These are phyloP conservation scores for Pseudopyrenochaeta lycopersici DNA, from an alignment of 2,329 filamentous ascomycete species.

Conservation along the genomic window DNA sequence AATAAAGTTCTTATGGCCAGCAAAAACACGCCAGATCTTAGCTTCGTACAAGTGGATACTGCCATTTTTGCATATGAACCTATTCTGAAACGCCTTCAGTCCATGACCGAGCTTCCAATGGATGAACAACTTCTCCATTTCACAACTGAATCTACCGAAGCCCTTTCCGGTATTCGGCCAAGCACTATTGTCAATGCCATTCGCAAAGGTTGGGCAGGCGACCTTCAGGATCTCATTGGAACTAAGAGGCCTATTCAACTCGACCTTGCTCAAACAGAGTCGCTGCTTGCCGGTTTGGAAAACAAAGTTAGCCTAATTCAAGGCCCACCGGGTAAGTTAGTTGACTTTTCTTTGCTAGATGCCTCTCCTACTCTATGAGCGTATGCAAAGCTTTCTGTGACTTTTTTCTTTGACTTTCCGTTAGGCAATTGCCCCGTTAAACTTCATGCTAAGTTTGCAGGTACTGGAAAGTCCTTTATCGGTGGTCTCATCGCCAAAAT, in stretches of 20 bases:
- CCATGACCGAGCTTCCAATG: slow-evolving; percentile 65
- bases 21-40: slow-evolving; percentile 39
- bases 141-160: slow-evolving; percentile 20
- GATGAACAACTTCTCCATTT: slow-evolving; percentile 60
- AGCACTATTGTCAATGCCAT: slow-evolving; percentile 36
- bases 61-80: slow-evolving; percentile 75
- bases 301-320: slow-evolving; percentile 70
- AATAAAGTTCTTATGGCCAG: slow-evolving; percentile 55
- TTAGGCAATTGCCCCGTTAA: too few relatives aligned
- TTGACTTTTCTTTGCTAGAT: neutral
- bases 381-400: too few relatives aligned
- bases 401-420: too few relatives aligned
- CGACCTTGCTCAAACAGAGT: slow-evolving; percentile 65
- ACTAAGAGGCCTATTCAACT: slow-evolving; percentile 46
- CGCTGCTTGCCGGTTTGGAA: slow-evolving; percentile 64
- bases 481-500: slow-evolving; percentile 70
- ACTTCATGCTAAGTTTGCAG: slow-evolving; percentile 47
- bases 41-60: slow-evolving; percentile 70
- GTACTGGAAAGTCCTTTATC: slow-evolving; percentile 79
- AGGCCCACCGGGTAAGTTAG: slow-evolving; percentile 71
- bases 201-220: slow-evolving; percentile 10
- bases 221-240: slow-evolving; percentile 30
- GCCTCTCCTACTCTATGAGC: too few relatives aligned
- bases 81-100: slow-evolving; percentile 67
- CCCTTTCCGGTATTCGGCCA: slow-evolving; percentile 34